Evolutionary conservation across 352 stramenopile genomes (phyloP).

Genomic region (Halophytophthora polymorphica): DNA sequence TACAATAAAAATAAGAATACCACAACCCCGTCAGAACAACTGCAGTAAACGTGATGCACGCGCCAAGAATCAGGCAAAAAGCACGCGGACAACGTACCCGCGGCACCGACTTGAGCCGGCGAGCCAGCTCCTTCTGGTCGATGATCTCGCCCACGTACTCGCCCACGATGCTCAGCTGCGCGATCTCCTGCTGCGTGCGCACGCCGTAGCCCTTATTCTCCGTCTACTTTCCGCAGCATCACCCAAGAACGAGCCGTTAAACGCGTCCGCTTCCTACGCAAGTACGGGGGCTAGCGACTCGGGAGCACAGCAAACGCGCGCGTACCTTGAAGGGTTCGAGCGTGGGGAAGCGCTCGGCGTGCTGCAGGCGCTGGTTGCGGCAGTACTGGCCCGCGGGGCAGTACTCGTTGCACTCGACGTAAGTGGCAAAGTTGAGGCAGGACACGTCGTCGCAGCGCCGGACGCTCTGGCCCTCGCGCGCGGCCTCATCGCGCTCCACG

Average conservation of each 20-base stretch:
- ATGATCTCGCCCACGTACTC: conserved; percentile 94
- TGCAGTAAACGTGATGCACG: no score
- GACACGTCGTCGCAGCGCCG: conserved; percentile 79
- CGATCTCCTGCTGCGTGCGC: conserved; percentile 57
- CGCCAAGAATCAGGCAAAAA: no score
- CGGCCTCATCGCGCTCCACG: conserved; percentile 31
- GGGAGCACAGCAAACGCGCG: background rate
- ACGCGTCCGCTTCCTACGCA: background rate
- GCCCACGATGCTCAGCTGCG: conserved; percentile 65
- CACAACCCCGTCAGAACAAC: background rate
- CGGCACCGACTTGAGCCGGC: conserved; percentile 53
- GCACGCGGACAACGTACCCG: no score
- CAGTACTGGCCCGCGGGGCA: conserved; percentile 55
- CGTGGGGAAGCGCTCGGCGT: conserved; percentile 53
- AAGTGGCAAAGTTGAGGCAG: conserved; percentile 88
- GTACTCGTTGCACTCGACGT: conserved; percentile 64
- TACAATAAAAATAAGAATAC: conserved; percentile 6
- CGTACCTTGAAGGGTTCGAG: conserved; percentile 70
- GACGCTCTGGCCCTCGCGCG: conserved; percentile 4
- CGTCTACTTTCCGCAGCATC: conserved; percentile 27
- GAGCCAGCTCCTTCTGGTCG: conserved; percentile 76
- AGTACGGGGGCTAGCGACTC: no score
- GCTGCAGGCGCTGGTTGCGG: conserved; percentile 75
- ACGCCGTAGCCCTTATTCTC: conserved; percentile 87
- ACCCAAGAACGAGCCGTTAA: no score